Percentiles rank a stretch among this genome's conserved stretches.
Conservation (phyloP, 2,329 filamentous ascomycete genomes). For the Fusarium nisikadoi region DNA sequence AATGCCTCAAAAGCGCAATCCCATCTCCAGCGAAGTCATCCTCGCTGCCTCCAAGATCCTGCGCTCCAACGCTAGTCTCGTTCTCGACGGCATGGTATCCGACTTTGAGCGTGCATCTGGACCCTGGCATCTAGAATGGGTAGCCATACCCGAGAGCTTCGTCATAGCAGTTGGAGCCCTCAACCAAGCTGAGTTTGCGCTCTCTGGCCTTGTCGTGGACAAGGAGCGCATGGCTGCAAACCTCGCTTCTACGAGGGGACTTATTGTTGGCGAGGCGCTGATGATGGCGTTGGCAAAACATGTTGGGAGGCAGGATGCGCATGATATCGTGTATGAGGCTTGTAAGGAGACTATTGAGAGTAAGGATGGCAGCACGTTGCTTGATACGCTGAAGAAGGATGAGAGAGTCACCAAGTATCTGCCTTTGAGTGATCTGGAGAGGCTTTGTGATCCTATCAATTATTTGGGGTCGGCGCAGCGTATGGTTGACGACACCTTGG, state of each 20-base stretch:
- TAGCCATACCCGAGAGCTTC: slow-evolving; percentile 64
- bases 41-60: slow-evolving; percentile 65
- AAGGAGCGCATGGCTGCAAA: slow-evolving; percentile 60
- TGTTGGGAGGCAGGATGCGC: slow-evolving; percentile 62
- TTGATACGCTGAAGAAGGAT: not conserved
- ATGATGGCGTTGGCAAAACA: slow-evolving; percentile 68
- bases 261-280: slow-evolving; percentile 69
- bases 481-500: not conserved
- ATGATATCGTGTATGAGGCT: slow-evolving; percentile 66
- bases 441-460: slow-evolving; percentile 9
- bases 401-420: accelerated
- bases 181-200: slow-evolving; percentile 63
- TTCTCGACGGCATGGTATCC: slow-evolving; percentile 66
- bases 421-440: not conserved
- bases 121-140: slow-evolving; percentile 70
- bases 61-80: slow-evolving; percentile 61
- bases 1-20: slow-evolving; percentile 69
- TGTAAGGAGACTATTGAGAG: slow-evolving; percentile 48
- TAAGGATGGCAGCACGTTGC: not conserved
- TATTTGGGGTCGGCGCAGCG: slow-evolving; percentile 4
- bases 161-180: slow-evolving; percentile 63
- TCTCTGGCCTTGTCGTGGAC: slow-evolving; percentile 63
- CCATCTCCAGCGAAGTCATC: slow-evolving; percentile 67
- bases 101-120: slow-evolving; percentile 68
- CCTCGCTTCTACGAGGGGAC: slow-evolving; percentile 60